phyloP scores from a whole-genome alignment of 495 filamentous ascomycete genomes.

The Alectoria sarmentosa region DNA sequence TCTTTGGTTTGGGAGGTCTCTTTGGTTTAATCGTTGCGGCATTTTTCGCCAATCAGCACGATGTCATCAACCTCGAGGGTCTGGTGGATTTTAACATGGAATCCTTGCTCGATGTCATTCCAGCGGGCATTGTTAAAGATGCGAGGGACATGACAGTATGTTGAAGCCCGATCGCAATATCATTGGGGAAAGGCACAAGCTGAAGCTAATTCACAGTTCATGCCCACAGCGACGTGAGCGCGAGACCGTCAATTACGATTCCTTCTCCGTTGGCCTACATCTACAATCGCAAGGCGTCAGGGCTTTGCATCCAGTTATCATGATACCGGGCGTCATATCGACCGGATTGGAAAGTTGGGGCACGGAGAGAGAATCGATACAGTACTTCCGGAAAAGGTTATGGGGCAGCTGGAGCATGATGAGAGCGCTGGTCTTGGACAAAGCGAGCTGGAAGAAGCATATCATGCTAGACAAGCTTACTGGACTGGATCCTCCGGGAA shows the following conservation, averaged over 20 bases:
- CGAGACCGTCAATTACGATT: conserved; percentile 83
- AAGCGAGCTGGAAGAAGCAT: conserved; percentile 89
- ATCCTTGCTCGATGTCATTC: conserved; percentile 71
- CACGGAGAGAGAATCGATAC: conserved; percentile 68
- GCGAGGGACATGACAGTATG: conserved; percentile 73
- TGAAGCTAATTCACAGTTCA: conserved; percentile 31
- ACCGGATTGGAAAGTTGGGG: conserved; percentile 97
- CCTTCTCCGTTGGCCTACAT: conserved; percentile 81
- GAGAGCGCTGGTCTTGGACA: conserved; percentile 85
- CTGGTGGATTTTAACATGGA: conserved; percentile 80
- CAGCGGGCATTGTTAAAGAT: conserved; percentile 73
- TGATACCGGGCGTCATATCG: conserved; percentile 96
- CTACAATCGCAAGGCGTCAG: conserved; percentile 71
- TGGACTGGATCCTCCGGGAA: conserved; percentile 83
- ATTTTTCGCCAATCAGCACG: conserved; percentile 77
- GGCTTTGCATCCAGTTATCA: conserved; percentile 85
- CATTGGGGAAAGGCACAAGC: conserved; percentile 9
- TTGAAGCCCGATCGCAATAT: conserved; percentile 5
- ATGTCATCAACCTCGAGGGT: conserved; percentile 74
- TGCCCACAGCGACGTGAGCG: conserved; percentile 63
- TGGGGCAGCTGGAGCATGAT: conserved; percentile 99
- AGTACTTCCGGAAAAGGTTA: conserved; percentile 85
- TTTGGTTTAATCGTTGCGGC: conserved; percentile 76
- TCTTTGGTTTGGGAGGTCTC: conserved; percentile 76
- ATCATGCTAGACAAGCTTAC: conserved; percentile 93